Evolutionary conservation across 2,329 filamentous ascomycete genomes (phyloP), one percentile per base, ranked within the genome.

Genomic region (Paraphoma sp.): DNA sequence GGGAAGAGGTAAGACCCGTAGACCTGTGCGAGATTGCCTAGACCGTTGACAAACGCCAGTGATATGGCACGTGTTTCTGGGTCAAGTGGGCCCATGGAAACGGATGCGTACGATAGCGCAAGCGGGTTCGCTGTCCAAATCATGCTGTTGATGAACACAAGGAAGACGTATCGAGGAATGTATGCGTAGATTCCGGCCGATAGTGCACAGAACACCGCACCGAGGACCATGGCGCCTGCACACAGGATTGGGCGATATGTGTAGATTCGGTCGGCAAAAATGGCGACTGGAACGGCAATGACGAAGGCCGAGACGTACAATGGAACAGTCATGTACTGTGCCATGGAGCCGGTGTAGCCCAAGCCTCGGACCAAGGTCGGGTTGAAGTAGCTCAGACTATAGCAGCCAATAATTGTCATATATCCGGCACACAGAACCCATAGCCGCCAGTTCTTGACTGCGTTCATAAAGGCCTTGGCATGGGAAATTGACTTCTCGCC

Each of bases 331-430:
- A 68, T 57, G 43, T 65, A 68, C 53, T 67, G 65, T 33, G 63
- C 65, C 46, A 63, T 58, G 11, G 63, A 55, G 31, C 62, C 62
- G 3, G 50, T 56, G 43, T 67, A 68, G n/a, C 63, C 67, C 5
- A 70, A 54, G 17, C 65, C 62, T 17, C 54, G 50, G 8, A 67
- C 64, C 4, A 70, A 55, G 1, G 64, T 62, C 4, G 65, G 65
- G 31, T 67, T 68, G 56, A 68, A 67, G 49, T 68, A 70, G 30
- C 55, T 59, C 41, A 70, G 43, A 33, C 60, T 64, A 50, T 68
- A 70, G 56, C 65, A 68, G n/a, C 63, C 65, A 33, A 68, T 67
- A 46, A 70, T 70, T 3, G 64, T 68, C 67, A 68, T 68, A 51
- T 68, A 70, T 6, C 67, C 65, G 11, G 57, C 45, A 44, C 65